A percentile compares a stretch with the other conserved stretches of the same genome.
Evolutionary conservation across 495 filamentous ascomycete species (phyloP).

Genomic region (Geopyxis carbonaria): DNA sequence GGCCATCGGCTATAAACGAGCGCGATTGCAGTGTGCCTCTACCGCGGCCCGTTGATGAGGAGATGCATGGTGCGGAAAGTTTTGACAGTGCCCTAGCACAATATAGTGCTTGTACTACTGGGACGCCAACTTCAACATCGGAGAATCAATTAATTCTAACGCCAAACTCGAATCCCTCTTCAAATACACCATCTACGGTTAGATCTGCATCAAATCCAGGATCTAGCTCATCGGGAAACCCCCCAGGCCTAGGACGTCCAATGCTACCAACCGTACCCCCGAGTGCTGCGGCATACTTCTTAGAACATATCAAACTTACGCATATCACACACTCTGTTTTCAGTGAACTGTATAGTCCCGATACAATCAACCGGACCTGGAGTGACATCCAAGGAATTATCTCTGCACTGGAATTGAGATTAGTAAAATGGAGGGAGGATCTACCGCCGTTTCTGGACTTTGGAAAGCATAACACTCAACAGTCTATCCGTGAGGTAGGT

Average conservation of each 20-base stretch:
- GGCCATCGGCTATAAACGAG: slow-evolving; percentile 40
- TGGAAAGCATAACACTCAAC: slow-evolving; percentile 13
- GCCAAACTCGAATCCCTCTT: not conserved
- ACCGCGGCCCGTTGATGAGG: slow-evolving; percentile 40
- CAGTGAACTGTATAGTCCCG: slow-evolving; percentile 41
- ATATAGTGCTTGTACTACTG: not conserved
- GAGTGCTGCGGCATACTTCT: slow-evolving; percentile 18
- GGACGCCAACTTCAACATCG: no score
- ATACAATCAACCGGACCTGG: slow-evolving; percentile 39
- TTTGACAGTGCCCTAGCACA: slow-evolving; percentile 4
- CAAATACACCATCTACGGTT: not conserved
- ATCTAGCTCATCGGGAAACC: no score
- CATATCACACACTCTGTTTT: slow-evolving; percentile 38
- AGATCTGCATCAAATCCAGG: not conserved
- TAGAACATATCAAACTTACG: slow-evolving; percentile 23
- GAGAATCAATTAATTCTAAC: no score
- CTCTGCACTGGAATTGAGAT: slow-evolving; percentile 31
- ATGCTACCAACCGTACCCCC: no score
- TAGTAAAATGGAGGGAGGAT: slow-evolving; percentile 38
- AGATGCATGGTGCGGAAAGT: slow-evolving; percentile 25
- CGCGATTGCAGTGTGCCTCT: slow-evolving; percentile 38
- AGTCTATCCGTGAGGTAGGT: slow-evolving; percentile 21
- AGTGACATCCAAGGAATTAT: slow-evolving; percentile 42
- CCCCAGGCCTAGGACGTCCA: no score
- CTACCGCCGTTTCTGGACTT: slow-evolving; percentile 39